Base-by-base conservation (phyloP, 345 rosid species). In the Gossypium stocksii region DNA sequence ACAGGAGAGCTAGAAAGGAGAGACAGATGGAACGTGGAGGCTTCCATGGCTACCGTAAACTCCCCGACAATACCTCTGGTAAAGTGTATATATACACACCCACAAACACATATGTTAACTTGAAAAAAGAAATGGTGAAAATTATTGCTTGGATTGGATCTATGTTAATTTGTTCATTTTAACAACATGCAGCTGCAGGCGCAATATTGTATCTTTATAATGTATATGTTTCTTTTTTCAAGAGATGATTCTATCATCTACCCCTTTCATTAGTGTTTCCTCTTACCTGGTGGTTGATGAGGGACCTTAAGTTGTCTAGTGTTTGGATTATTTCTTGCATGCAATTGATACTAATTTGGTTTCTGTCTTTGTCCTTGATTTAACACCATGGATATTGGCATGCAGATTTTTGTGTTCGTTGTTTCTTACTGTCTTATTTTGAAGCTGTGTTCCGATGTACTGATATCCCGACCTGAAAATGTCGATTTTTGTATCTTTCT, bases 21-120 rank as follows among this genome's bases (percentile, higher is more conserved):
- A 63, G 17, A 61, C 13, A 38, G 48, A 63, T 63, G 67, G 90
- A 85, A 72, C 79, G 80, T 74, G 86, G 86, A 77, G 90, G 88
- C 77, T 90, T 86, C 78, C 93, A 86, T 79, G 89, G 93, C 79
- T 89, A 84, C 79, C 82, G 77, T 81, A 85, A 87, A 85, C 79
- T 80, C 77, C 74, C 86, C 68, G 80, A 72, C 86, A 54, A 85
- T 69, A 82, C 79, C 83, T 69, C 85, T 11, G 88, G 82, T 83
- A 82, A 74, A 20, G 49, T 59, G 29, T 19, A 5, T 16, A 34
- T 34, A 34, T 9, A 41, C 10, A 43, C 2, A 65, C 41, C 41
- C 7, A 34, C 41, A 34, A 34, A 34, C 41, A 34, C 7, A 34
- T 5, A 34, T 34, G 5, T 34, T 43, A 43, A 19, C 49, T 65